Percentiles rank a stretch among this genome's conserved stretches.
Conservation (phyloP, 1,139 yeast species). For the Arxiozyma heterogenica region DNA sequence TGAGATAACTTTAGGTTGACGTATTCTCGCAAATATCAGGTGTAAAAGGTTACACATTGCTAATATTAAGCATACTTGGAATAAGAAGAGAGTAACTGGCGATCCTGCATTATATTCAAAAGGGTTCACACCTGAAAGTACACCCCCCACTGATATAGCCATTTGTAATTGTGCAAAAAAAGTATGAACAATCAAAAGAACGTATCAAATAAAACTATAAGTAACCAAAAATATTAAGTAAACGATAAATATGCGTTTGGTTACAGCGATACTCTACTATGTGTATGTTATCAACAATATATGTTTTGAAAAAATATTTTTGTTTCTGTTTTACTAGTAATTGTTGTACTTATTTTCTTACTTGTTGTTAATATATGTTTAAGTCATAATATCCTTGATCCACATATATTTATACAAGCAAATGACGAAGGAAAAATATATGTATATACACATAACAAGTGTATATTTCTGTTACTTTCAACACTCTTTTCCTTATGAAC, state of each 20-base stretch:
- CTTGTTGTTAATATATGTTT: neutral
- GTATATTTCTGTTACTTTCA: neutral
- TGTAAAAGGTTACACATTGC: slow-evolving; percentile 41
- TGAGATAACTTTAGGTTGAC: slow-evolving; percentile 71
- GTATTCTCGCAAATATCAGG: slow-evolving; percentile 47
- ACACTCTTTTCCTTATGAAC: neutral
- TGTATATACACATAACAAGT: no score
- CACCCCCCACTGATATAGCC: slow-evolving; percentile 42
- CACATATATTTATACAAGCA: no score
- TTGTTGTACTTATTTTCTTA: neutral
- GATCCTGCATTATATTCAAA: slow-evolving; percentile 43
- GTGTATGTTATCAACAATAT: no score
- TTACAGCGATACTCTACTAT: no score
- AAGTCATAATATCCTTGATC: neutral
- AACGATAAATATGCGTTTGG: no score
- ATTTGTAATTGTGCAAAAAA: neutral
- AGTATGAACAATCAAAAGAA: neutral
- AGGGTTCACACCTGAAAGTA: slow-evolving; percentile 64
- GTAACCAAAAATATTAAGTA: neutral
- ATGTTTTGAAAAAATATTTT: no score
- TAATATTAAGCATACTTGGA: slow-evolving; percentile 26
- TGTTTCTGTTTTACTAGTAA: neutral
- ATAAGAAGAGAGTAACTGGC: slow-evolving; percentile 26
- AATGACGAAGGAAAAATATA: neutral
- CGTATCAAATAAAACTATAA: neutral